phyloP scores from a whole-genome alignment of 2,329 filamentous ascomycete genomes.

The Aspergillus latus region DNA sequence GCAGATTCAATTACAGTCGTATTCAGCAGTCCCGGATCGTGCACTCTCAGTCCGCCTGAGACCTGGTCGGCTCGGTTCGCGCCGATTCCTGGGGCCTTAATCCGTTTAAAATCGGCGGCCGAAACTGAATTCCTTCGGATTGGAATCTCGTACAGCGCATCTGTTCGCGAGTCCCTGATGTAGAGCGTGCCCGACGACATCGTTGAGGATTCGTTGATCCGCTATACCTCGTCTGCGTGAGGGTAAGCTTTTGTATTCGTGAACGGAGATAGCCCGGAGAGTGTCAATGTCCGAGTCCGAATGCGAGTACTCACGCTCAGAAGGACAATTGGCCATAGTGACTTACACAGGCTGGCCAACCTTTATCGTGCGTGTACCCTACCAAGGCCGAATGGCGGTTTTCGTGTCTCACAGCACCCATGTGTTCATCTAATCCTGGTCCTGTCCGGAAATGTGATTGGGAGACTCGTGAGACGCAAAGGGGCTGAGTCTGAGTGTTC shows the following conservation, averaged over 20 bases:
- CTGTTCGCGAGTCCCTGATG: conserved; percentile 32
- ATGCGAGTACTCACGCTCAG: background rate
- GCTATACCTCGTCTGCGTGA: background rate
- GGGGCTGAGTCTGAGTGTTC: background rate
- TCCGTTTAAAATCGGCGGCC: conserved; percentile 31
- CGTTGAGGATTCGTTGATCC: background rate
- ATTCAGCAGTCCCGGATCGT: conserved; percentile 37
- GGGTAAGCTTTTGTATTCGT: background rate
- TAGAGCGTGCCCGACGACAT: conserved; percentile 23
- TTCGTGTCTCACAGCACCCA: background rate
- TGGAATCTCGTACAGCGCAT: conserved; percentile 28
- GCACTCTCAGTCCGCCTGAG: conserved; percentile 30
- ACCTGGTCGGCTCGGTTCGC: conserved; percentile 26
- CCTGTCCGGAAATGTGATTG: background rate
- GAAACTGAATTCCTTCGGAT: conserved; percentile 30
- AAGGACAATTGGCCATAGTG: background rate
- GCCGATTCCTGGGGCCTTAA: conserved; percentile 20
- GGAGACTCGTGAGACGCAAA: background rate
- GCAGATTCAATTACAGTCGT: conserved; percentile 31
- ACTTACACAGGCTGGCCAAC: background rate
- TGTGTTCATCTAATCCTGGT: background rate
- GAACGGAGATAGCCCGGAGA: background rate
- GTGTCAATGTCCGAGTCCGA: background rate
- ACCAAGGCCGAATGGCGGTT: background rate
- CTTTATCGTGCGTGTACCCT: background rate